Evolutionary conservation across 129 eudicot genomes (phyloP).

Genomic region (Flaveria bidentis): DNA sequence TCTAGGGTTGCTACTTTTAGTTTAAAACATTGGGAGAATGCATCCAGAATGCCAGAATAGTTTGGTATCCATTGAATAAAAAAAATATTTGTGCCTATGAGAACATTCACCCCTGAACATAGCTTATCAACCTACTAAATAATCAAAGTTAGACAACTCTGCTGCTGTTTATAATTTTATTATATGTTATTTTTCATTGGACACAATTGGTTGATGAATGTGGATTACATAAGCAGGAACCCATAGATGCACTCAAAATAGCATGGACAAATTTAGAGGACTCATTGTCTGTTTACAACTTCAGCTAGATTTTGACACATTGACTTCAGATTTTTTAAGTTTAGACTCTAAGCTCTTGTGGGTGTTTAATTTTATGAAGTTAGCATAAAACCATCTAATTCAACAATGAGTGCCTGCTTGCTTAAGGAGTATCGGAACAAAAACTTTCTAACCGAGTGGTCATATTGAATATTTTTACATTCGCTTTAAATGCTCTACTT

Average conservation of each 20-base stretch:
- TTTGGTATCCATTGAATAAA: neutral
- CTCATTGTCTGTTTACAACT: constrained; percentile 7
- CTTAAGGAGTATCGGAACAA: constrained; percentile 13
- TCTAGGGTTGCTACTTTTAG: neutral
- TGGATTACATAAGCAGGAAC: constrained; percentile 9
- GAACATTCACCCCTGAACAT: neutral
- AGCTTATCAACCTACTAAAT: constrained; percentile 2
- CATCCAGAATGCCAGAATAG: neutral
- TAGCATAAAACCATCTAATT: constrained; percentile 25
- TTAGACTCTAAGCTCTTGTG: neutral
- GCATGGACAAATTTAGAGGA: neutral
- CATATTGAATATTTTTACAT: neutral
- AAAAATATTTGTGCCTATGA: neutral
- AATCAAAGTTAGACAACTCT: neutral
- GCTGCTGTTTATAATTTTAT: neutral
- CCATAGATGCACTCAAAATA: neutral
- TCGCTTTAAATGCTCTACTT: neutral
- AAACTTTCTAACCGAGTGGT: neutral
- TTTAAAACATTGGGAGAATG: constrained; percentile 9
- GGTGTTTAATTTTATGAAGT: constrained; percentile 4
- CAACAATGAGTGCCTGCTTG: constrained; percentile 38
- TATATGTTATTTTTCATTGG: neutral
- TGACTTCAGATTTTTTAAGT: neutral
- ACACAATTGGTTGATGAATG: constrained; percentile 10
- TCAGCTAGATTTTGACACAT: neutral